Evolutionary conservation across 441 rosid species (phyloP), one percentile per base, ranked within the genome.

Genomic region (Sinapis alba): DNA sequence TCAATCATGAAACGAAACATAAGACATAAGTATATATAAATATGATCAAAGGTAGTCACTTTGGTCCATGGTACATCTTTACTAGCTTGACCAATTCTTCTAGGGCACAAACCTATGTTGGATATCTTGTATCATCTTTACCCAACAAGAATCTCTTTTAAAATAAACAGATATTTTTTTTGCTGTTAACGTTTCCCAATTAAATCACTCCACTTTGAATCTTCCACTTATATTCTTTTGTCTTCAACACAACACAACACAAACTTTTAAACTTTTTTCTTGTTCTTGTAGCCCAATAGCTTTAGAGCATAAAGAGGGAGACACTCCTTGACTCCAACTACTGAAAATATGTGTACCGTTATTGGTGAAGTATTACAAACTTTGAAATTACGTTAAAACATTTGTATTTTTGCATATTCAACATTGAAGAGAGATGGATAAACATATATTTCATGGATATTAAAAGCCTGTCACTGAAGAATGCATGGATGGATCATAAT

Each of bases 51-150:
- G 79, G 72, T 77, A 58, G 56, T 57, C 80, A 58, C 76, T 70
- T 77, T 71, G 80, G 80, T 77, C 80, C 80, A 71, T 65, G 76
- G 72, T 58, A 71, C 76, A 77, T 77, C 72, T 71, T 77, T 77
- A 71, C 56, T 64, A 77, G 76, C 76, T 77, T 71, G 76, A 71
- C 80, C 80, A 77, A 77, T 71, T 77, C 57, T 54, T 70, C 20
- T 70, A 64, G 62, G 80, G 71, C 75, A 76, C 74, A 69, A 76
- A 69, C 65, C 65, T 45, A 15, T 32, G 51, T 65, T 71, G 62
- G 80, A 58, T 77, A 71, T 65, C 68, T 65, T 77, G 75, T 76
- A 70, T 69, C 79, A 62, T 64, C 80, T 76, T 76, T 76, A 70
- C 50, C 80, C 66, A 76, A 76, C 80, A 76, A 57, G 62, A 71